A percentile compares a stretch with the other conserved stretches of the same genome.
These are phyloP conservation scores for Nannochloropsis granulata DNA, from an alignment of 108 stramenopile species.

Conservation along the genomic window DNA sequence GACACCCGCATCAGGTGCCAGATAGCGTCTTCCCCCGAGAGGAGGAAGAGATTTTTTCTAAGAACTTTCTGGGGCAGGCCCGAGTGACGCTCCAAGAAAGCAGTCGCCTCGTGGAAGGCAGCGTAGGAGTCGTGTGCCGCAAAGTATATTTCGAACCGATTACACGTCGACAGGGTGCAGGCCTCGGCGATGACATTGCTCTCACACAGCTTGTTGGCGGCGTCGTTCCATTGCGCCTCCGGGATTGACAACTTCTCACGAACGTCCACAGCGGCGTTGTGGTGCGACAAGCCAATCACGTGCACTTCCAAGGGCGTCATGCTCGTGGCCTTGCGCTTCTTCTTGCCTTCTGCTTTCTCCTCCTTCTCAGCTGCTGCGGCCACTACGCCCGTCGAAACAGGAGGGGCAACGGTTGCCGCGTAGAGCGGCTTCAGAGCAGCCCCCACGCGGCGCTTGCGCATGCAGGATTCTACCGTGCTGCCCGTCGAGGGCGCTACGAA, in stretches of 20 bases:
- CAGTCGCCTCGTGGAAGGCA: constrained; percentile 66
- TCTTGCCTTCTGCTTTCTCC: constrained; percentile 19
- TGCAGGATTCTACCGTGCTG: not conserved
- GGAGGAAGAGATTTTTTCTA: constrained; percentile 80
- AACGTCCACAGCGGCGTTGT: constrained; percentile 88
- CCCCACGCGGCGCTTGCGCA: not conserved
- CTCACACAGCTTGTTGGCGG: constrained; percentile 54
- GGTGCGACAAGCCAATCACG: constrained; percentile 86
- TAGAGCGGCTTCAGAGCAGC: not conserved
- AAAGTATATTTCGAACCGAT: constrained; percentile 95
- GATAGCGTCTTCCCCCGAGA: constrained; percentile 82
- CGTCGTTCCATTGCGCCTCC: constrained; percentile 80
- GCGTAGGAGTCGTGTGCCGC: constrained; percentile 68
- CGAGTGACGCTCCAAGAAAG: constrained; percentile 62
- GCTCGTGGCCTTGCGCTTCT: constrained; percentile 23
- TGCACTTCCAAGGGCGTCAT: constrained; percentile 76
- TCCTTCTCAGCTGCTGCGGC: not conserved
- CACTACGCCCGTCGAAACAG: not conserved
- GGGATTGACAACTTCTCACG: constrained; percentile 93
- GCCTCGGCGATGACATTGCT: constrained; percentile 71
- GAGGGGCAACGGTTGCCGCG: not conserved
- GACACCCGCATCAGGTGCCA: constrained; percentile 93
- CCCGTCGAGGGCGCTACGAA: not conserved
- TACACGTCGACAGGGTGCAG: constrained; percentile 88
- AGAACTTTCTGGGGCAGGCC: constrained; percentile 61